Evolutionary conservation across 306 rosid species (phyloP).

Genomic region (Sechiopsis laciniata): DNA sequence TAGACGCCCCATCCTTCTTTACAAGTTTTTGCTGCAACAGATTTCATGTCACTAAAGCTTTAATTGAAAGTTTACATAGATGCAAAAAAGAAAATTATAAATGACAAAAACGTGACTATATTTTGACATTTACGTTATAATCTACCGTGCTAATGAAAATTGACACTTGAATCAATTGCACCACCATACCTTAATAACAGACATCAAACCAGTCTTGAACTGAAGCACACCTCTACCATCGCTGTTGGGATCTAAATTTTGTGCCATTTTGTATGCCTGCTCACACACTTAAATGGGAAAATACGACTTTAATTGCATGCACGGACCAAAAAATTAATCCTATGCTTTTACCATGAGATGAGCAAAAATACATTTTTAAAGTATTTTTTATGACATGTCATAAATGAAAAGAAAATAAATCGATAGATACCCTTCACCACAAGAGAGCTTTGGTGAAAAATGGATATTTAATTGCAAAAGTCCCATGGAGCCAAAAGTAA

Average conservation of each 20-base stretch:
- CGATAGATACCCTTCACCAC: not conserved
- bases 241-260: conserved; percentile 79
- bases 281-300: conserved; percentile 70
- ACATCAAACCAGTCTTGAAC: conserved; percentile 92
- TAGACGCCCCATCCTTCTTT: conserved; percentile 63
- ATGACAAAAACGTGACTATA: not conserved
- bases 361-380: not conserved
- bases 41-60: conserved; percentile 24
- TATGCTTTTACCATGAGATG: not conserved
- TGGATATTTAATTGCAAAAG: not conserved
- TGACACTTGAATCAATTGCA: conserved; percentile 3
- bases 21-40: conserved; percentile 76
- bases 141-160: not conserved
- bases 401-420: not conserved
- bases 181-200: conserved; percentile 72
- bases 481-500: not conserved
- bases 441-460: not conserved
- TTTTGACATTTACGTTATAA: not conserved
- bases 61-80: not conserved
- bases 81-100: not conserved
- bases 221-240: conserved; percentile 90
- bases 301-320: conserved; percentile 12
- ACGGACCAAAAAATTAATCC: not conserved
- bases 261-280: conserved; percentile 94
- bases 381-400: not conserved